phyloP scores from a whole-genome alignment of 345 rosid species.

The Syzygium grande region DNA sequence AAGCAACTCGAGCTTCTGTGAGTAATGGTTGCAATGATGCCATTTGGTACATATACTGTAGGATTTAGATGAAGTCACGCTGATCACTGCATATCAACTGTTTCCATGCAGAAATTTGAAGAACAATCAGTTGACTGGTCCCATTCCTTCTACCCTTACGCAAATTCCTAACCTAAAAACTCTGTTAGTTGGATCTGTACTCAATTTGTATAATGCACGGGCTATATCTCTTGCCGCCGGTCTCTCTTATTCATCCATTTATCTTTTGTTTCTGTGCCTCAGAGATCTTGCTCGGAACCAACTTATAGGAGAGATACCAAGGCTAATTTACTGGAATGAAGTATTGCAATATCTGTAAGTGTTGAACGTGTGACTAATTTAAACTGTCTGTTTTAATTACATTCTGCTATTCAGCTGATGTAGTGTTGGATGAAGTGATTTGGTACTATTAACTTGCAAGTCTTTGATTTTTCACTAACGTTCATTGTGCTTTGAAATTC shows the following conservation, averaged over 20 bases:
- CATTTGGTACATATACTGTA: neutral
- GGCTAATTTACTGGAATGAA: conserved; percentile 93
- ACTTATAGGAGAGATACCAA: conserved; percentile 77
- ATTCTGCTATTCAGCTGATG: neutral
- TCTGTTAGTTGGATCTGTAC: conserved; percentile 28
- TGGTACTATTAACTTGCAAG: neutral
- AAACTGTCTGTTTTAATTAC: neutral
- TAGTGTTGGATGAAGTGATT: neutral
- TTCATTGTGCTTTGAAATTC: neutral
- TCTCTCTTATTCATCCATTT: neutral
- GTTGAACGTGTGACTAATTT: neutral
- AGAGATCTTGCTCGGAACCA: conserved; percentile 89
- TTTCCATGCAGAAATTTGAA: conserved; percentile 50
- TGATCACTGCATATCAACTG: no score
- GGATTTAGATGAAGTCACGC: neutral
- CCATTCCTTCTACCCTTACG: conserved; percentile 85
- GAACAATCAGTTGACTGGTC: conserved; percentile 78
- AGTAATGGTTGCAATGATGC: neutral
- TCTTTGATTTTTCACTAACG: neutral
- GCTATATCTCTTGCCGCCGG: neutral
- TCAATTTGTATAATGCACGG: no score
- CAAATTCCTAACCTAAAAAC: conserved; percentile 83
- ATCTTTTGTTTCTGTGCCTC: neutral
- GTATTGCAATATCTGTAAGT: conserved; percentile 91
- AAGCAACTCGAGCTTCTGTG: conserved; percentile 71